Evolutionary conservation across 2,329 filamentous ascomycete species (phyloP), one percentile per base, ranked within the genome.

Genomic region (Cladophialophora chaetospira): DNA sequence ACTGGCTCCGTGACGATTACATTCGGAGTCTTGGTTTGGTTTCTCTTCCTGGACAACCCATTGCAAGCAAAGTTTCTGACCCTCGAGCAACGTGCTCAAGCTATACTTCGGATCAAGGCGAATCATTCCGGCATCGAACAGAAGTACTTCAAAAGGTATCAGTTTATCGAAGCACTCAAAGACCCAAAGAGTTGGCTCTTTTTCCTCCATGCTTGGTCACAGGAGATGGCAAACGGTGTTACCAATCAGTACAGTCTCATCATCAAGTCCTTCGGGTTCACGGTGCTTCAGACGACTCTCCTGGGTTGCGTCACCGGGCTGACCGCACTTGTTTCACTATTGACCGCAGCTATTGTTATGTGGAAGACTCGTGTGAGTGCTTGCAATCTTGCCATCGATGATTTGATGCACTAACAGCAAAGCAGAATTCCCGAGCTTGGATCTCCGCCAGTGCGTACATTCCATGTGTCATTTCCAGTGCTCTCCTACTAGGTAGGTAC

Each of bases 261-360:
- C 42, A 74, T 77, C 60, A 76, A 75, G 23, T 75, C 72, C 0
- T 77, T 77, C 47, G 75, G 75, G 3, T 78, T 77, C 67, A 79
- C 78, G 0, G 75, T 76, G 33, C 70, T 84, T 28, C 74, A 84
- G 65, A 79, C 79, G 1, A 77, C 80, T 15, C 76, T 84, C 85
- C 36, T 75, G 5, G 75, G 2, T 33, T 80, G 63, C 31, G 57
- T 65, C 13, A 60, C 61, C 38, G 60, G 61, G 3, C 29, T 63
- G 11, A 56, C 57, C 5, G 51, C 68, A 0, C 66, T 71, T 38
- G 57, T 67, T 25, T 69, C 64, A 10, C 64, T 72, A 3, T 58
- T 58, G 9, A 42, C 63, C 6, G 69, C 71, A 23, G 71, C 70
- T 2, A 45, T 68, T 13, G 61, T 67, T 15, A 31, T 72, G 10